Evolutionary conservation across 2,329 filamentous ascomycete genomes (phyloP), one percentile per base, ranked within the genome.

Genomic region (Scytalidium sp.): DNA sequence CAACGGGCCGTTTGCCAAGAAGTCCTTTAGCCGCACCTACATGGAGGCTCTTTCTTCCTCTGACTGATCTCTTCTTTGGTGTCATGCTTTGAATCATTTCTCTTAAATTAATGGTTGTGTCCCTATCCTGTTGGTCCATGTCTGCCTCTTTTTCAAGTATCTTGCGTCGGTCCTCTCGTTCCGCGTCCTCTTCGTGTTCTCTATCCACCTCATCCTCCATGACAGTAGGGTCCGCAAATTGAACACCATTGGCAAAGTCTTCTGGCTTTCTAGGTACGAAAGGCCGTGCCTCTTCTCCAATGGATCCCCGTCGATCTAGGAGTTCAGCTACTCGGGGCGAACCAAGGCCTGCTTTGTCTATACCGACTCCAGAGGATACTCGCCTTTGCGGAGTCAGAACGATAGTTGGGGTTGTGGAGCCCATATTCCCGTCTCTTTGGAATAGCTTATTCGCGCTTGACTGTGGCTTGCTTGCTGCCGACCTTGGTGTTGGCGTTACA

Each of bases 41-140:
- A 55, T 88, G 84, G 45, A 92, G 73, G 62, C 88, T 92, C 70
- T 92, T 92, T 39, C 88, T 83, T 13, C 83, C 83, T 49, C 77
- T 83, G 6, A 88, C 58, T 5, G 70, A 67, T 47, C 81, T 84
- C 65, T 90, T 89, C 67, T 88, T 89, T 0, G 89, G 88, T 20
- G 87, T 90, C 54, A 93, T 74, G 50, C 82, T 87, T 53, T 87
- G 79, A 52, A 93, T 93, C 80, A 90, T 85, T 55, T 90, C 86
- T 54, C 82, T 87, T 41, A 93, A 70, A 54, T 83, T 89, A 29
- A 84, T 67, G 0, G 86, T 87, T 2, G 73, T 75, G 55, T 89
- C 85, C 43, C 75, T 78, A 27, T 84, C 80, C 29, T 79, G 76
- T 22, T 72, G 69, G 17, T 64, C 68, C 46, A 72, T 68, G 58